A percentile compares a stretch with the other conserved stretches of the same genome.
Evolutionary conservation across 345 rosid species (phyloP).

Genomic region (Syzygium aqueum): DNA sequence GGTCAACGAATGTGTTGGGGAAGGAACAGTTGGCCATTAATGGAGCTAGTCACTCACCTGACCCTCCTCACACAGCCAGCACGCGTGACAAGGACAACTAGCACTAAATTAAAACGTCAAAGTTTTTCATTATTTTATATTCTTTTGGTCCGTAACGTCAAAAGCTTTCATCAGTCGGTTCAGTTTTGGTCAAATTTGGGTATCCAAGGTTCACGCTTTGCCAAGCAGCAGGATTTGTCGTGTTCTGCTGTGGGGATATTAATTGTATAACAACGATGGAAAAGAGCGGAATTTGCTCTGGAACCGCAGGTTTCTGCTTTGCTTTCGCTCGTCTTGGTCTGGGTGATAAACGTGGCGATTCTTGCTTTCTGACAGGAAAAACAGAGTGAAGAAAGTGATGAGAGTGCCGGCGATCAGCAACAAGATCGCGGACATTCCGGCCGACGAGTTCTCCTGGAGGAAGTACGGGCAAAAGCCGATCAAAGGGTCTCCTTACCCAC

Average conservation of each 20-base stretch:
- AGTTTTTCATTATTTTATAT: neutral
- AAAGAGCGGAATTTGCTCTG: neutral
- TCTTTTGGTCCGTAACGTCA: too few relatives aligned
- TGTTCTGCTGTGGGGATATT: neutral
- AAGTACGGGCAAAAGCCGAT: conserved; percentile 98
- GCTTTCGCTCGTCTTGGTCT: neutral
- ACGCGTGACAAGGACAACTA: conserved; percentile 21
- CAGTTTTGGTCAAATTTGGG: conserved; percentile 1
- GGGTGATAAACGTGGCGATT: neutral
- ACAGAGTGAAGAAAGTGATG: conserved; percentile 56
- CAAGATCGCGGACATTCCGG: conserved; percentile 88
- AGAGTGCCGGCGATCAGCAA: conserved; percentile 87
- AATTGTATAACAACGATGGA: neutral
- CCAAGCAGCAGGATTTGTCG: neutral
- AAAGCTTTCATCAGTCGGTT: neutral
- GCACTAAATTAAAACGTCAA: neutral
- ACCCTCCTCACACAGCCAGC: neutral
- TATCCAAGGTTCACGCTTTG: neutral
- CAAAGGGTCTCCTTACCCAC: conserved; percentile 92
- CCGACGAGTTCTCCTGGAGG: conserved; percentile 92
- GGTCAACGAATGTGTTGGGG: conserved; percentile 18
- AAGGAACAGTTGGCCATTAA: neutral
- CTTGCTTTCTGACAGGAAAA: conserved; percentile 34
- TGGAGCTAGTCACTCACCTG: neutral
- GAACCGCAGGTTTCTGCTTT: neutral